Base-by-base conservation (phyloP, 2,329 filamentous ascomycete species). In the Scedosporium apiospermum region DNA sequence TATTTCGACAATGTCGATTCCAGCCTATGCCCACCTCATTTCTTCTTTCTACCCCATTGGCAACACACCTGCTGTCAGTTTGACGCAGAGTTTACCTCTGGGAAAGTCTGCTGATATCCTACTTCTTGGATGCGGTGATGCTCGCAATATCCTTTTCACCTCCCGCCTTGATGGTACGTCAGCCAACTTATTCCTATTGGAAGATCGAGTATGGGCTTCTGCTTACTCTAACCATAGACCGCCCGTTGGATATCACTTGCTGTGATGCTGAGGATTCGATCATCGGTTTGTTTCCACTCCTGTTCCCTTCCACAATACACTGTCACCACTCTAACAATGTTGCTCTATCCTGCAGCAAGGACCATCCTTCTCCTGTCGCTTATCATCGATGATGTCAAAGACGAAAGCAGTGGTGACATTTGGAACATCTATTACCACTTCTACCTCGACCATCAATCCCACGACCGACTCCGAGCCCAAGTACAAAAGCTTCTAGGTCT, bases 1-100 rank as follows among this genome's bases (percentile, higher is more conserved):
- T 3, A 34, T 34, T 34, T 2, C 30, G 6, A 49, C 44, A 10
- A 49, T 49, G 44, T 49, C 96, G 61, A 90, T 14, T 49, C 44
- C 9, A 1, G 44, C 44, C 44, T 49, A 49, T 14, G 6, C 21
- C 44, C 16, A 49, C 9, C 21, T 49, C 21, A 1, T 1, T 16
- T 3, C 44, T 9, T 14, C 3, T 16, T 16, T 18, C 3, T 49
- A 49, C 44, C 4, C 44, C 3, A 18, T 49, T 3, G 6, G 44
- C 14, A 49, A 49, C 44, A 49, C 44, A 6, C 44, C 44, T 3
- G 44, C 44, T 6, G 44, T 49, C 5, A 6, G 3, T 49, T 18
- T 49, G 14, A 49, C 44, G 6, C 44, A 6, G 44, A 49, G 18
- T 10, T 18, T 49, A 3, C 44, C 44, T 9, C 3, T 4, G 44